These are phyloP conservation scores for Dentipellis sp. DNA, from an alignment of 768 basidiomycete species.

Conservation along the genomic window DNA sequence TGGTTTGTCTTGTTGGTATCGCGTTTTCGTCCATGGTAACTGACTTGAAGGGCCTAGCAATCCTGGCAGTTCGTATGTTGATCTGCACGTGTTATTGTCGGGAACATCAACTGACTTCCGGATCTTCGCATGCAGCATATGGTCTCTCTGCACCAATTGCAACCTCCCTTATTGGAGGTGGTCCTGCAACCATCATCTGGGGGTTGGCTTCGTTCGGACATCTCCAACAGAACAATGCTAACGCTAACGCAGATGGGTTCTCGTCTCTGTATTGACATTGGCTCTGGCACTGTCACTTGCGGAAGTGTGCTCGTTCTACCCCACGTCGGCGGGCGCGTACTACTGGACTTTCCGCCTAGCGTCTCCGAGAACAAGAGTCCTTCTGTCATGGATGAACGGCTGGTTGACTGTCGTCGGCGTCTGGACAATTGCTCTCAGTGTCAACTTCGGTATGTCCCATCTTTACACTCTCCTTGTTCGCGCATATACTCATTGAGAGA, in stretches of 20 bases:
- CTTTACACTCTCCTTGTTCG: background rate
- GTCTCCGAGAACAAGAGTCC: slow-evolving; percentile 37
- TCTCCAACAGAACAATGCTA: background rate
- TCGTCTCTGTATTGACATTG: slow-evolving; percentile 39
- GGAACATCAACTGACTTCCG: slow-evolving; percentile 2
- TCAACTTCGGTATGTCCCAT: slow-evolving; percentile 42
- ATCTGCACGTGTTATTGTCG: background rate
- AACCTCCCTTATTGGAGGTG: slow-evolving; percentile 45
- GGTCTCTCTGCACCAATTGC: slow-evolving; percentile 48
- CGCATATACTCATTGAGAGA: background rate
- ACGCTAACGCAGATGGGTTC: slow-evolving; percentile 31
- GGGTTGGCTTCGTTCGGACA: slow-evolving; percentile 34
- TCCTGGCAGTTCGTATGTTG: slow-evolving; percentile 52
- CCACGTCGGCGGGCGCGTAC: slow-evolving; percentile 52
- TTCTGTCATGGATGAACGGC: slow-evolving; percentile 58
- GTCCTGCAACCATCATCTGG: slow-evolving; percentile 51
- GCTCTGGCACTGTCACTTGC: slow-evolving; percentile 44
- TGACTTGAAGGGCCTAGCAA: slow-evolving; percentile 27
- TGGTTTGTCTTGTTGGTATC: background rate
- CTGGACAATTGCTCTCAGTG: slow-evolving; percentile 60
- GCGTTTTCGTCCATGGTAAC: background rate
- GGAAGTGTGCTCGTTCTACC: slow-evolving; percentile 52
- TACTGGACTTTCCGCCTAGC: slow-evolving; percentile 61
- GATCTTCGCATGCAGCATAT: slow-evolving; percentile 29
- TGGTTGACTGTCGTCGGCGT: slow-evolving; percentile 64